Base-by-base conservation (phyloP, 352 stramenopile species). In the Globisporangium megalacanthum region DNA sequence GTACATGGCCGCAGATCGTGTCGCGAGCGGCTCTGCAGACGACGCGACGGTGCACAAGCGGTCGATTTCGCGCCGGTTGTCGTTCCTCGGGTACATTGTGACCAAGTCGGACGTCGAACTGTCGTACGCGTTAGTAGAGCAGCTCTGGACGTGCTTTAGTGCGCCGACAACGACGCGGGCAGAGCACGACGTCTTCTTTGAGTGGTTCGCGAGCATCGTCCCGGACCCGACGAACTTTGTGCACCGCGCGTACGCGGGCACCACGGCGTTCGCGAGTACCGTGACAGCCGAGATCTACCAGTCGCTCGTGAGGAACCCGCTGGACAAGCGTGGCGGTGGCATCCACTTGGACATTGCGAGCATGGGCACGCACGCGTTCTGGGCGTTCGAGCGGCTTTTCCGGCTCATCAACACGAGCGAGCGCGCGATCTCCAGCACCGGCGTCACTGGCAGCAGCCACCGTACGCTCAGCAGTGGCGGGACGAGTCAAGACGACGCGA, bases 11-110 rank as follows among this genome's bases (percentile, higher is more conserved):
- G 29, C 60, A 46, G 29, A 6, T 4, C 14, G 29, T 44, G 10
- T 11, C 36, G 13, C 8, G 3, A 19, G 31, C 22, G 17, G 14
- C 15, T 29, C 25, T n/a, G 29, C 17, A 36, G 22, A 9, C 37
- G 39, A 49, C 44, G n/a, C 44, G n/a, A 7, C 42, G 31, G 49
- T 36, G 11, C 61, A 66, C 31, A 20, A 59, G 29, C 37, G 42
- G 4, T 49, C 64, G 11, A 72, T 83, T 36, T 46, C 61, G 48
- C 82, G 80, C 25, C 75, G 82, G 1, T 62, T 94, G n/a, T 61
- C 61, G 19, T 94, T 93, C 66, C 73, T 94, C 19, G 71, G 70
- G 9, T 94, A 88, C 57, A 66, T 93, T 15, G 68, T 89, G 29
- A 94, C 77, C 1, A 80, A 82, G 22, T 88, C 79, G 1, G 77